Evolutionary conservation across 2,329 filamentous ascomycete species (phyloP), one percentile per base, ranked within the genome.

Genomic region (Aspergillus thermomutatus): DNA sequence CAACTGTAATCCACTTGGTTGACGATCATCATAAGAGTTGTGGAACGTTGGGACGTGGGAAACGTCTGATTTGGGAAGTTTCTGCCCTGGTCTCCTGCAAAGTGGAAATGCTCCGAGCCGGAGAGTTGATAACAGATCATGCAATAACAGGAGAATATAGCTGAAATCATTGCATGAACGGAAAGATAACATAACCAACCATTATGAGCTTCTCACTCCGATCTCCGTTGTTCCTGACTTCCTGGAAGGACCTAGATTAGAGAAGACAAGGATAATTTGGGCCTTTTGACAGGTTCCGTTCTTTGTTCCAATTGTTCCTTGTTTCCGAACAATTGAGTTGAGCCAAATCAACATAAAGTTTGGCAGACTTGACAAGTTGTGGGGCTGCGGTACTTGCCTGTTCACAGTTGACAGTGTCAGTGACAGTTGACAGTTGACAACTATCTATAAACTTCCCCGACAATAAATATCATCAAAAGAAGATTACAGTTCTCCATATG

Each of bases 291-390:
- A 45, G n/a, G 10, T 19, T 23, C 41, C 23, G 23, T 46, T 23
- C 43, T 46, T 46, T 46, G 5, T 8, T 3, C 21, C 19, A 23
- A 14, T 3, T 3, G 43, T 46, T 14, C 25, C 25, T 46, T 46
- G 43, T 46, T 46, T 26, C 43, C 11, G 14, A 11, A 46, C 43
- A 17, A 26, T 25, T 26, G 2, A 46, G 2, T 10, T 50, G 50
- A 53, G 55, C 51, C 50, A 53, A 57, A 47, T 57, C 45, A 21
- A 57, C 34, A 57, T 56, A 53, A 56, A 41, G 26, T 57, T 50
- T 31, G 50, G 26, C 45, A 46, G 19, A 23, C 43, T 25, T 26
- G 21, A 17, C 10, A 10, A 27, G 50, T 10, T 49, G 54, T 56
- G 55, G 50, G 47, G 43, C 50, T 28, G 17, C 14, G 27, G n/a